Base-by-base conservation (phyloP, 2,329 filamentous ascomycete genomes). In the Scleromitrula shiraiana region DNA sequence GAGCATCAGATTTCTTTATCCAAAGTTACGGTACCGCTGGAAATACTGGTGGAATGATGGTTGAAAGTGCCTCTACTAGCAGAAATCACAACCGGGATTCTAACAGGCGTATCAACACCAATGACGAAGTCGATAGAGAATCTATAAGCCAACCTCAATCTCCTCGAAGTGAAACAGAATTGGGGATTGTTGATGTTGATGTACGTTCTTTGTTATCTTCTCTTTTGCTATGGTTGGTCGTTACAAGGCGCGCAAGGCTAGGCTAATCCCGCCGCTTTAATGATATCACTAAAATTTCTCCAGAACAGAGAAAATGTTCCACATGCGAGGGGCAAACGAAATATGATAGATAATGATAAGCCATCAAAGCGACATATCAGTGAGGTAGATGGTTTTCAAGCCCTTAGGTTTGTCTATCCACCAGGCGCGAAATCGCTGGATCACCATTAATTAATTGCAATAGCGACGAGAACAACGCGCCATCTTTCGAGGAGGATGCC, bases 241-340 rank as follows among this genome's bases (percentile, higher is more conserved):
- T n/a, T n/a, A n/a, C n/a, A 33, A 12, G 30, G 14, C 17, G 30
- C 20, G 14, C 17, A 24, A 37, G 35, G 17, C 14, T 33, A 10
- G 38, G 29, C 45, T 32, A 38, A 41, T 24, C 46, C 33, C 40
- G 14, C 46, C 33, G 46, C 46, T 39, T 39, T 38, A 15, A 30
- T n/a, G 23, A 27, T 27, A 29, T 41, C 38, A 22, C 46, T 49
- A 44, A 49, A 5, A 32, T 30, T 8, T 33, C 20, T 22, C 22
- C 23, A 49, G 46, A 49, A 44, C 46, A 37, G 30, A 32, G 22
- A 49, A 39, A 49, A 49, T 44, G 33, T 44, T 38, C 41, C 26
- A 14, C 19, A 27, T 12, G 17, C 30, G 29, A 42, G 23, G 29
- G 33, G 24, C 20, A 33, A 26, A 42, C 5, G 15, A 27, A 29